These are phyloP conservation scores for Microascus cirrosus DNA, from an alignment of 2,329 filamentous ascomycete species.

Conservation along the genomic window DNA sequence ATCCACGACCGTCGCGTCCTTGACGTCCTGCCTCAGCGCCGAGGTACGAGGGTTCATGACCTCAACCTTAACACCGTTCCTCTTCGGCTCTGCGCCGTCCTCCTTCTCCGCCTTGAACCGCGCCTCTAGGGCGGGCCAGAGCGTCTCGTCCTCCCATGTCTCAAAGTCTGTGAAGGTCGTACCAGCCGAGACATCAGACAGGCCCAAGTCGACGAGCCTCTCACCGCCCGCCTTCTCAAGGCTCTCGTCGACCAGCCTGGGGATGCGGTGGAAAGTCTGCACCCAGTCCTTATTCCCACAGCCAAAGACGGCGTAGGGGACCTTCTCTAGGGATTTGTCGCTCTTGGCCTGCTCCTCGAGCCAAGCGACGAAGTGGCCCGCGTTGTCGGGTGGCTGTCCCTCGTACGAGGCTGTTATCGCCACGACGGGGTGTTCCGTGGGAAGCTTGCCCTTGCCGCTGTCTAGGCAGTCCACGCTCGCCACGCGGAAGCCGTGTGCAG, in stretches of 20 bases:
- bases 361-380: constrained; percentile 57
- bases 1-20: constrained; percentile 46
- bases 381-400: constrained; percentile 64
- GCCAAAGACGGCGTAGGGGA: constrained; percentile 59
- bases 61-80: constrained; percentile 26
- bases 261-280: constrained; percentile 56
- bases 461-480: constrained; percentile 46
- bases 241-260: constrained; percentile 46
- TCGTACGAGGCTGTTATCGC: constrained; percentile 65
- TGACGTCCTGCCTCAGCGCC: constrained; percentile 51
- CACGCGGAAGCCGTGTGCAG: constrained; percentile 46
- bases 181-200: constrained; percentile 48
- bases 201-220: constrained; percentile 33
- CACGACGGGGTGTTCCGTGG: constrained; percentile 49
- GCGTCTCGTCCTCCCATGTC: constrained; percentile 48
- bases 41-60: constrained; percentile 43
- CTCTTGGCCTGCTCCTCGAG: constrained; percentile 42
- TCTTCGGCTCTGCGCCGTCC: constrained; percentile 4
- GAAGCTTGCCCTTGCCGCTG: constrained; percentile 46
- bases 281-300: constrained; percentile 46
- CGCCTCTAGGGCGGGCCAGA: constrained; percentile 37
- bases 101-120: constrained; percentile 33
- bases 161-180: constrained; percentile 61
- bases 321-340: constrained; percentile 46
- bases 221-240: constrained; percentile 25